These are phyloP conservation scores for Poa pratensis DNA, from an alignment of 176 grass and related monocot species.

Conservation along the genomic window DNA sequence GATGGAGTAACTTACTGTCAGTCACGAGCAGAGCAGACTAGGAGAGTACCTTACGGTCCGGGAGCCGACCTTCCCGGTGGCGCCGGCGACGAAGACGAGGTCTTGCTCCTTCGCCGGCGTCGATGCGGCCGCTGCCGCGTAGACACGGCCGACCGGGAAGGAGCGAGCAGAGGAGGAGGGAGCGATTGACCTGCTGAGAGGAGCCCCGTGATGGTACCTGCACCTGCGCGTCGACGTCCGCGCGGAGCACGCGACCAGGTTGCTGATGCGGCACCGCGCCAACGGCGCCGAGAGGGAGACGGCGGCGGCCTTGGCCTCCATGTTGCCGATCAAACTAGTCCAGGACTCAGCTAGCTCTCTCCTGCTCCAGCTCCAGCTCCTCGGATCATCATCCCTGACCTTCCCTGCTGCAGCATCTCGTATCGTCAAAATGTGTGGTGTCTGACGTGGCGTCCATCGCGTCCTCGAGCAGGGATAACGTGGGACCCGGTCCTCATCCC, in stretches of 20 bases:
- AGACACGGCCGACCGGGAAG: background rate
- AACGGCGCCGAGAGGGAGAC: conserved; percentile 30
- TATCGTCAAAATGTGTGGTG: background rate
- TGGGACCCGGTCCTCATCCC: conserved; percentile 21
- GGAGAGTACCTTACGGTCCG: conserved; percentile 27
- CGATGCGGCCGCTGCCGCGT: background rate
- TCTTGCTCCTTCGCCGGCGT: conserved; percentile 31
- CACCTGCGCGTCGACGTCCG: background rate
- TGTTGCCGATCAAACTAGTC: background rate
- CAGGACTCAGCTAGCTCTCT: background rate
- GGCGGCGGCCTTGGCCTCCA: conserved; percentile 31
- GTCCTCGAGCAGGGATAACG: conserved; percentile 32
- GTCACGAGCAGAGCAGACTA: background rate
- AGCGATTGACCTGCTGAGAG: background rate
- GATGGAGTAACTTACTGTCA: background rate
- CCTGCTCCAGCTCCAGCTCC: background rate
- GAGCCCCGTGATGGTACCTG: background rate
- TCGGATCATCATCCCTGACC: background rate
- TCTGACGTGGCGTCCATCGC: conserved; percentile 38
- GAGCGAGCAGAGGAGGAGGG: background rate
- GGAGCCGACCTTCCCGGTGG: conserved; percentile 48
- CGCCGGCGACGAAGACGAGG: conserved; percentile 53
- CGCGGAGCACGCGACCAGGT: background rate
- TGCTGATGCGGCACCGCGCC: background rate
- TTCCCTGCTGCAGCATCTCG: background rate